These are phyloP conservation scores for Ophiostoma himal-ulmi DNA, from an alignment of 2,329 filamentous ascomycete genomes.

Conservation along the genomic window DNA sequence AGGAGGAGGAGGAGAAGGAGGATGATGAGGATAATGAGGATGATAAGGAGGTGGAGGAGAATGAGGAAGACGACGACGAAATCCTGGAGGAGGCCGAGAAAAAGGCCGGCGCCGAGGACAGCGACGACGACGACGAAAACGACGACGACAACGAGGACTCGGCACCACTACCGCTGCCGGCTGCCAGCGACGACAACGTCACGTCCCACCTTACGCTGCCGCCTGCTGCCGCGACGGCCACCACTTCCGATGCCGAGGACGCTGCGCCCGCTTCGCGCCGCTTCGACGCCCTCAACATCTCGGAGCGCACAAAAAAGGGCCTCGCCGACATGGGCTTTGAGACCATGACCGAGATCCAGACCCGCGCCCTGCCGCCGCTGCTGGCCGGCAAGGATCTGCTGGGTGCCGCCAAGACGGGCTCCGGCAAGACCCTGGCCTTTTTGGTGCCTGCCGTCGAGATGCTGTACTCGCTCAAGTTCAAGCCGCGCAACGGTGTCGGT, in stretches of 20 bases:
- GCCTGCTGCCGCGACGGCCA: not conserved
- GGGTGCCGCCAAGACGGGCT: constrained; percentile 85
- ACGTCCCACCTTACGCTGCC: constrained; percentile 12
- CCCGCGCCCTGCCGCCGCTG: constrained; percentile 76
- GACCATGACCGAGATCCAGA: constrained; percentile 93
- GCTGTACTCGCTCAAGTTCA: constrained; percentile 83
- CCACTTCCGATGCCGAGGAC: not conserved
- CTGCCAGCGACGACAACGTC: constrained; percentile 11
- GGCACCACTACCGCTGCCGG: constrained; percentile 9
- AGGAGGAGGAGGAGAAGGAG: not conserved
- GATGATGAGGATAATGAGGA: not conserved
- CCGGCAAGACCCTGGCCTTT: constrained; percentile 92
- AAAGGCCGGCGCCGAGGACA: constrained; percentile 12
- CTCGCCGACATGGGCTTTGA: constrained; percentile 89
- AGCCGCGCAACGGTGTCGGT: constrained; percentile 88
- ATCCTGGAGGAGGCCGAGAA: not conserved
- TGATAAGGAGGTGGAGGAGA: not conserved
- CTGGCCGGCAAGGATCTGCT: constrained; percentile 84
- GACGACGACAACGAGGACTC: constrained; percentile 13
- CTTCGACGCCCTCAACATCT: constrained; percentile 78
- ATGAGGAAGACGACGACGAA: not conserved
- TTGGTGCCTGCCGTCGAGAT: constrained; percentile 92
- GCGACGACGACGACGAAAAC: constrained; percentile 7
- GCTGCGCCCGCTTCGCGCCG: constrained; percentile 6
- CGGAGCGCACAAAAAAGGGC: constrained; percentile 80